Evolutionary conservation across 345 rosid species (phyloP).

Genomic region (Abelmoschus esculentus): DNA sequence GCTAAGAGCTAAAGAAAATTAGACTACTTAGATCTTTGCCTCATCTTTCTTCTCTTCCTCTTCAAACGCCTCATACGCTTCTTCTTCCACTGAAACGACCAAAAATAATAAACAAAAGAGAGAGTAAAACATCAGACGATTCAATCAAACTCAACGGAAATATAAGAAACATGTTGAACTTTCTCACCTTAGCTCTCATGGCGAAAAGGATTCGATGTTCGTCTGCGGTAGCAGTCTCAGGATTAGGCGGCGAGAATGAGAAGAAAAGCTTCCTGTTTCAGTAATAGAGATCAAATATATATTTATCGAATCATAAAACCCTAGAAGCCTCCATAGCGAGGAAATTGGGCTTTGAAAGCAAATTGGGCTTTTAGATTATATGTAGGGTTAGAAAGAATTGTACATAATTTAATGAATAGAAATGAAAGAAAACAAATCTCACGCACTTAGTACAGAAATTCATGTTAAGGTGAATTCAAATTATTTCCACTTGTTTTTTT

Average conservation of each 20-base stretch:
- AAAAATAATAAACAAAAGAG: neutral
- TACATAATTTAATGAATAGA: too few relatives aligned
- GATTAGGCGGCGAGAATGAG: neutral
- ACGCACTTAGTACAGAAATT: slow-evolving; percentile 42
- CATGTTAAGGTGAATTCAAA: slow-evolving; percentile 65
- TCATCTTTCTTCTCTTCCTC: slow-evolving; percentile 99
- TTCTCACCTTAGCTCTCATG: slow-evolving; percentile 87
- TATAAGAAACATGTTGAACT: neutral
- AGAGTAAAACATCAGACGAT: neutral
- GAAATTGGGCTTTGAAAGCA: neutral
- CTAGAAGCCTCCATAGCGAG: neutral
- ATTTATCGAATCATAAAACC: neutral
- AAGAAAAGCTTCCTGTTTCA: neutral
- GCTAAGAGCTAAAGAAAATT: neutral
- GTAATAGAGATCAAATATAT: neutral
- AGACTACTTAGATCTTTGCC: slow-evolving; percentile 85
- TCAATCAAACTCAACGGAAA: neutral
- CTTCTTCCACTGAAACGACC: slow-evolving; percentile 80
- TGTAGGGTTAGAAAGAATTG: too few relatives aligned
- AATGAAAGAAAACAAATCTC: too few relatives aligned
- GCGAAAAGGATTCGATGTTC: slow-evolving; percentile 5
- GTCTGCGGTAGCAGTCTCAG: neutral
- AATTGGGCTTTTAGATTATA: too few relatives aligned
- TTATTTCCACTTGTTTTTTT: slow-evolving; percentile 5
- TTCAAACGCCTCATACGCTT: slow-evolving; percentile 98